Percentiles rank a stretch among this genome's conserved stretches.
Conservation (phyloP, 495 filamentous ascomycete genomes). For the Penicillium diatomitis region DNA sequence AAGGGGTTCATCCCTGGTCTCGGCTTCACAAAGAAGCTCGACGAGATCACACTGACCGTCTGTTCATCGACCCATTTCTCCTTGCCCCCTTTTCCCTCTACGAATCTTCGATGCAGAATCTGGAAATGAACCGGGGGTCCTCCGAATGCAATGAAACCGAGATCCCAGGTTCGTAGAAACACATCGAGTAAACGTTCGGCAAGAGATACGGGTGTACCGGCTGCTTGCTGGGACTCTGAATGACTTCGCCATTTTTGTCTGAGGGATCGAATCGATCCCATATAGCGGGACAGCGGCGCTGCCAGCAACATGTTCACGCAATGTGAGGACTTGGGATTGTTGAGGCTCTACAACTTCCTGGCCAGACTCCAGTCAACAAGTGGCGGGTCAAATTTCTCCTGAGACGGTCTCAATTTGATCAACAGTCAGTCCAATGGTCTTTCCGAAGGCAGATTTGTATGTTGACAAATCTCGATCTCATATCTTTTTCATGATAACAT, state of each 20-base stretch:
- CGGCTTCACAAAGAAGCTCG: neutral
- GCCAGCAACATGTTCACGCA: conserved; percentile 1
- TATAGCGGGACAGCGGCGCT: neutral
- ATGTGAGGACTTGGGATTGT: neutral
- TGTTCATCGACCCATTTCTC: conserved; percentile 69
- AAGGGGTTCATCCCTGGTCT: no score
- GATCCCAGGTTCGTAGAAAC: conserved; percentile 50
- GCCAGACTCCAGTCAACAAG: neutral
- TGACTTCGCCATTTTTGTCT: conserved; percentile 6
- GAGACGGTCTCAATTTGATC: no score
- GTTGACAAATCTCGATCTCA: no score
- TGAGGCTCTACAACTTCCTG: neutral
- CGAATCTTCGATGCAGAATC: conserved; percentile 58
- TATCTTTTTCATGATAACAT: no score
- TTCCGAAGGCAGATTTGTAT: no score
- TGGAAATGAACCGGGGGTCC: conserved; percentile 66
- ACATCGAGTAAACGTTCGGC: conserved; percentile 21
- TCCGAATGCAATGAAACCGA: conserved; percentile 65
- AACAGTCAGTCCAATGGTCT: no score
- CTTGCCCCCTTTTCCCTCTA: conserved; percentile 38
- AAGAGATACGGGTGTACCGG: neutral
- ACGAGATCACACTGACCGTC: conserved; percentile 32
- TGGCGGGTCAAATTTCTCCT: no score
- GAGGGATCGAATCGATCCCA: conserved; percentile 2
- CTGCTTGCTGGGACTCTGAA: neutral